phyloP scores from a whole-genome alignment of 768 basidiomycete genomes.

The Lyophyllum atratum region DNA sequence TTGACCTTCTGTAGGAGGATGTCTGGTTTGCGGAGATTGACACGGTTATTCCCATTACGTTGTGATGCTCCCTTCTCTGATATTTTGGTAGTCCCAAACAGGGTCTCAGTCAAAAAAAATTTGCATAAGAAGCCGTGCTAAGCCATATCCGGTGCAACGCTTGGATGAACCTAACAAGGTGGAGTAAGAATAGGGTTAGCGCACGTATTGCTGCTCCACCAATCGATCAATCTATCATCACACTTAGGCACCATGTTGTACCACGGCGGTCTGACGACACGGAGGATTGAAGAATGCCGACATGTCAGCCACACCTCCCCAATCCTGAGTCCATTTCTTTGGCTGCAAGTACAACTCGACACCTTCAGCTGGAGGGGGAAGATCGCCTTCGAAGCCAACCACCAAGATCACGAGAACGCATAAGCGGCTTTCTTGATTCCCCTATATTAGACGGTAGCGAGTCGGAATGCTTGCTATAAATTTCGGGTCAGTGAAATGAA shows the following conservation, averaged over 20 bases:
- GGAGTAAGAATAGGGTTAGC: background rate
- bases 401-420: too few relatives aligned
- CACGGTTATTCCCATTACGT: background rate
- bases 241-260: background rate
- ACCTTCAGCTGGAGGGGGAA: too few relatives aligned
- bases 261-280: background rate
- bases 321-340: too few relatives aligned
- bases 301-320: too few relatives aligned
- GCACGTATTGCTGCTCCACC: background rate
- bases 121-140: background rate
- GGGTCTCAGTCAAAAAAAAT: background rate
- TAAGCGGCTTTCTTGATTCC: too few relatives aligned
- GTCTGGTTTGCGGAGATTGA: background rate
- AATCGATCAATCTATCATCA: background rate
- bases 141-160: background rate
- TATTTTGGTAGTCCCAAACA: background rate
- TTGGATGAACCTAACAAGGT: background rate
- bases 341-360: too few relatives aligned
- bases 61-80: background rate
- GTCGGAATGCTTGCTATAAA: too few relatives aligned
- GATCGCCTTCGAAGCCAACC: too few relatives aligned
- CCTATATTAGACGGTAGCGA: too few relatives aligned
- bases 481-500: too few relatives aligned
- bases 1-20: background rate
- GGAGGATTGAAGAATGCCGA: background rate